Percentiles rank a stretch among this genome's conserved stretches.
Conservation (phyloP, 441 rosid genomes). For the Biscutella laevigata region DNA sequence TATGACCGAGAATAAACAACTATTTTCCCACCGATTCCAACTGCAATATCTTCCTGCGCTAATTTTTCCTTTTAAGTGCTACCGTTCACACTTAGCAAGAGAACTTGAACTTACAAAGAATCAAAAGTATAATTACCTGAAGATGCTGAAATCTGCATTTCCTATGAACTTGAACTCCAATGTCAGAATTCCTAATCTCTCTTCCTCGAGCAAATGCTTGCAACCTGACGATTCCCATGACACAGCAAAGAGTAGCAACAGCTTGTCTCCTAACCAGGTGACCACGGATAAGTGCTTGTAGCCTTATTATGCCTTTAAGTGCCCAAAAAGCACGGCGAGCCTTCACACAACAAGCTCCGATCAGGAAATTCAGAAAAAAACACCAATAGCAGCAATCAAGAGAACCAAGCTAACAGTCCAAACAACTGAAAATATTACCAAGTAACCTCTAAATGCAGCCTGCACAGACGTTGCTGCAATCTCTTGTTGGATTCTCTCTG, state of each 20-base stretch:
- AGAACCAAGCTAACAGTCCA: neutral
- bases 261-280: slow-evolving; percentile 67
- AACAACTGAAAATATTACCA: slow-evolving; percentile 46
- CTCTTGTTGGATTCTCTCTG: slow-evolving; percentile 45
- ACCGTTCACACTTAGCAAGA: neutral
- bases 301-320: slow-evolving; percentile 64
- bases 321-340: slow-evolving; percentile 66
- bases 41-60: neutral
- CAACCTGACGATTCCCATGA: slow-evolving; percentile 50
- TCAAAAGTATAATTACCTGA: slow-evolving; percentile 35
- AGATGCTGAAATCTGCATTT: slow-evolving; percentile 28
- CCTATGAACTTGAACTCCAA: slow-evolving; percentile 40
- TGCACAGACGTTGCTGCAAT: slow-evolving; percentile 65
- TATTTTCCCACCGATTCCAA: neutral
- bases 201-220: slow-evolving; percentile 52
- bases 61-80: neutral
- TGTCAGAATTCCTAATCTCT: slow-evolving; percentile 47
- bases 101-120: neutral
- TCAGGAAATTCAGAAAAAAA: slow-evolving; percentile 17
- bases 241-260: slow-evolving; percentile 45
- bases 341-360: slow-evolving; percentile 33
- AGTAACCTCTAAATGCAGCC: slow-evolving; percentile 89
- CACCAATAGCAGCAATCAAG: neutral
- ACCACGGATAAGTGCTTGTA: slow-evolving; percentile 74
- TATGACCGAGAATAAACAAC: neutral